Conservation (phyloP, 2,329 filamentous ascomycete species). For the Epichloe hybrida region DNA sequence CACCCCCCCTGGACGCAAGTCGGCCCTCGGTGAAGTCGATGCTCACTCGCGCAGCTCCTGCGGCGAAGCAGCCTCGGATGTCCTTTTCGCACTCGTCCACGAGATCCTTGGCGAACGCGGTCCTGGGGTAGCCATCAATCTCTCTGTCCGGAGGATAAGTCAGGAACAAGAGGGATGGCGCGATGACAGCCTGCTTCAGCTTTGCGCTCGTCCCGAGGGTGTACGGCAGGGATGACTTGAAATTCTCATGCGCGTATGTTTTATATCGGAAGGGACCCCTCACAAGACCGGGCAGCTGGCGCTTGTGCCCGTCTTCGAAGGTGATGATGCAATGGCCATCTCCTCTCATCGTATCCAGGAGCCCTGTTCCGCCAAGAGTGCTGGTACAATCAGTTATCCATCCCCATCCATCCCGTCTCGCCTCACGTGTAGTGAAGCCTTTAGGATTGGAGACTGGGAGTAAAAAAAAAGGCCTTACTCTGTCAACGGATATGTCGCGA, state of each 20-base stretch:
- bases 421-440: background rate
- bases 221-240: conserved; percentile 4
- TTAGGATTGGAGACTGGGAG: background rate
- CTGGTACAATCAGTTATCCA: background rate
- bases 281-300: conserved; percentile 5
- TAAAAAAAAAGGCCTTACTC: background rate
- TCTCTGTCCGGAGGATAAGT: conserved; percentile 4
- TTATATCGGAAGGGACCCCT: conserved; percentile 7
- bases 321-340: conserved; percentile 6
- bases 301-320: conserved; percentile 7
- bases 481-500: conserved; percentile 6
- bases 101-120: conserved; percentile 5
- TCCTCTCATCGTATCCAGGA: conserved; percentile 3
- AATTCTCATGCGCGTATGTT: conserved; percentile 5
- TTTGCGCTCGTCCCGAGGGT: background rate
- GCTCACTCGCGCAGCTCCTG: conserved; percentile 6
- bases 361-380: conserved; percentile 5
- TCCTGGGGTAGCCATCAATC: conserved; percentile 5
- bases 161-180: conserved; percentile 6
- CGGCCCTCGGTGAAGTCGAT: conserved; percentile 9
- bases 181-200: conserved; percentile 7
- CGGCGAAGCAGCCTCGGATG: conserved; percentile 6
- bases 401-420: background rate
- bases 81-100: conserved; percentile 8
- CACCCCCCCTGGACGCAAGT: conserved; percentile 4